A percentile compares a stretch with the other conserved stretches of the same genome.
Conservation (phyloP, 495 filamentous ascomycete genomes). For the Hyaloscypha bicolor region DNA sequence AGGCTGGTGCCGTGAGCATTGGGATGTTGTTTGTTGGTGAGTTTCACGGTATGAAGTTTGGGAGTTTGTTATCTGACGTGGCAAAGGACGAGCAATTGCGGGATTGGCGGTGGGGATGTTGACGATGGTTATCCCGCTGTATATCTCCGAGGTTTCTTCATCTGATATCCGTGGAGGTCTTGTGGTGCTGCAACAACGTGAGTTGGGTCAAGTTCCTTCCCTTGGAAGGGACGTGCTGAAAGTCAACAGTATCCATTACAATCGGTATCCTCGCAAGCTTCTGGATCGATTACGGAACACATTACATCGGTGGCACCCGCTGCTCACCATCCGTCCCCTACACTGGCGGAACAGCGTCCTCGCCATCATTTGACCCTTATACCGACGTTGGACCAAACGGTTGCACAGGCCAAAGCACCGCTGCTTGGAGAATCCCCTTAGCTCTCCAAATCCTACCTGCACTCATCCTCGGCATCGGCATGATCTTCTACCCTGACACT, state of each 20-base stretch:
- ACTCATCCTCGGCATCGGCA: constrained; percentile 37
- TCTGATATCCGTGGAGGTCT: constrained; percentile 32
- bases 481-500: constrained; percentile 38
- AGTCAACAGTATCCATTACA: constrained; percentile 9
- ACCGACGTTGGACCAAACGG: constrained; percentile 40
- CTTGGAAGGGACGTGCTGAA: background rate
- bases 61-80: background rate
- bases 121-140: constrained; percentile 29
- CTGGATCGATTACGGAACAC: constrained; percentile 36
- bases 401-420: constrained; percentile 44
- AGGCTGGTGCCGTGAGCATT: constrained; percentile 42
- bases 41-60: background rate
- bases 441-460: constrained; percentile 51
- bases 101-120: constrained; percentile 30
- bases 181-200: constrained; percentile 28
- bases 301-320: constrained; percentile 50
- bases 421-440: constrained; percentile 58
- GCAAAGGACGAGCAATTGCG: constrained; percentile 26
- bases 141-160: constrained; percentile 33
- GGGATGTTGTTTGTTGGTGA: constrained; percentile 42
- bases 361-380: constrained; percentile 43
- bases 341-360: constrained; percentile 24
- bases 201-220: background rate
- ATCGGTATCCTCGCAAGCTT: constrained; percentile 34
- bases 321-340: constrained; percentile 42